A percentile compares a stretch with the other conserved stretches of the same genome.
Conservation (phyloP, 768 basidiomycete genomes). For the Amanita rimosa region DNA sequence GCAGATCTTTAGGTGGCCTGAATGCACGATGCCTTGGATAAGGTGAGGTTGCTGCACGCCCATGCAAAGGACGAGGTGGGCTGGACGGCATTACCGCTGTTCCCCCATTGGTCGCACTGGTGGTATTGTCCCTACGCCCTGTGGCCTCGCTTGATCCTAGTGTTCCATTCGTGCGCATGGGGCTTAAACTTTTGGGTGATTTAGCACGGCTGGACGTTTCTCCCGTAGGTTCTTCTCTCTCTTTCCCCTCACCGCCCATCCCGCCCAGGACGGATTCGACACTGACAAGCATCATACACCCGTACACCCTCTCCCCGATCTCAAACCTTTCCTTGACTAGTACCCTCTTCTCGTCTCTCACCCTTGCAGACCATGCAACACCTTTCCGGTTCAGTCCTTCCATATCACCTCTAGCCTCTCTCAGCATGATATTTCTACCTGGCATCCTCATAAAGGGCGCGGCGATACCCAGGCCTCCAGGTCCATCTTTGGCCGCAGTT, state of each 20-base stretch:
- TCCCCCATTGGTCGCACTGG: background rate
- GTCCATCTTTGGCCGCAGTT: constrained; percentile 5
- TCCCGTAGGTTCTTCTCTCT: background rate
- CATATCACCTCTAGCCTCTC: constrained; percentile 2
- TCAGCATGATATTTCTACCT: constrained; percentile 1
- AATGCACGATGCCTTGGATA: constrained; percentile 50
- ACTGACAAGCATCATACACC: constrained; percentile 36
- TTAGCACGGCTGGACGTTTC: background rate
- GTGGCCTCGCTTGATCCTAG: background rate
- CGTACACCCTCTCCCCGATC: constrained; percentile 39
- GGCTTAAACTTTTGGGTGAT: constrained; percentile 9
- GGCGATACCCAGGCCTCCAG: constrained; percentile 2
- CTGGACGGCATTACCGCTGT: background rate
- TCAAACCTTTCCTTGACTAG: constrained; percentile 46
- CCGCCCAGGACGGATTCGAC: constrained; percentile 12
- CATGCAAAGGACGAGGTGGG: constrained; percentile 8
- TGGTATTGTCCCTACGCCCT: background rate
- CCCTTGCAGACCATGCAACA: constrained; percentile 43
- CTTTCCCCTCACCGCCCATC: constrained; percentile 5
- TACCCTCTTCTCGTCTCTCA: constrained; percentile 45
- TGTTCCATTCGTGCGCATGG: constrained; percentile 8
- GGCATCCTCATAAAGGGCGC: constrained; percentile 2
- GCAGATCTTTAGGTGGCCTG: constrained; percentile 50
- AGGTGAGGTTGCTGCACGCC: constrained; percentile 39
- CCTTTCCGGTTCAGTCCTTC: constrained; percentile 5